Percentiles rank a stretch among this genome's conserved stretches.
Evolutionary conservation across 257 asterid species (phyloP).

Genomic region (Rehmannia glutinosa): DNA sequence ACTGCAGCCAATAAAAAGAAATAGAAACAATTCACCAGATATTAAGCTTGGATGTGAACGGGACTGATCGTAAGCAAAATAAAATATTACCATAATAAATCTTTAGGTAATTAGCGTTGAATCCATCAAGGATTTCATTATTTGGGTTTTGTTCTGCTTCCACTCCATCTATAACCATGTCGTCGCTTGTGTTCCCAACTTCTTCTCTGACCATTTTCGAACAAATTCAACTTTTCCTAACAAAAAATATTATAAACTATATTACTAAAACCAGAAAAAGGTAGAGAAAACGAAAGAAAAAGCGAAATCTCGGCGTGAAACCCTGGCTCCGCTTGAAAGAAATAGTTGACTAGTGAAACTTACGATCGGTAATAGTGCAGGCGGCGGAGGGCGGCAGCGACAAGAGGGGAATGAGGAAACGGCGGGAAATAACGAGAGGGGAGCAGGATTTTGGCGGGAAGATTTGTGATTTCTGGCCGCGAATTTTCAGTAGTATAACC

Average conservation of each 20-base stretch:
- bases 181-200: slow-evolving; percentile 40
- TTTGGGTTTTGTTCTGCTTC: slow-evolving; percentile 27
- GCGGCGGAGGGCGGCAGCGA: slow-evolving; percentile 1
- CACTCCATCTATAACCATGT: slow-evolving; percentile 58
- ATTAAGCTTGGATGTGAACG: not conserved
- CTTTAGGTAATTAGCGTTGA: slow-evolving; percentile 68
- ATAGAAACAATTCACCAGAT: not conserved
- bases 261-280: too few relatives aligned
- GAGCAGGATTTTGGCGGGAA: slow-evolving; percentile 22
- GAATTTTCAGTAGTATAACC: too few relatives aligned
- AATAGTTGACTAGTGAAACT: not conserved
- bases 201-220: slow-evolving; percentile 40
- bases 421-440: slow-evolving; percentile 22
- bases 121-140: slow-evolving; percentile 40
- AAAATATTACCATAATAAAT: slow-evolving; percentile 53
- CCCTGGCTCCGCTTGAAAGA: not conserved
- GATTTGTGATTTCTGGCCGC: not conserved
- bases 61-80: not conserved
- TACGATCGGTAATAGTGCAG: not conserved
- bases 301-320: not conserved
- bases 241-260: not conserved
- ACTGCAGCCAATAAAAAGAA: too few relatives aligned
- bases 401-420: not conserved
- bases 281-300: too few relatives aligned
- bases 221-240: not conserved